Evolutionary conservation across 352 stramenopile species (phyloP), one percentile per base, ranked within the genome.

Genomic region (Globisporangium spiculum): DNA sequence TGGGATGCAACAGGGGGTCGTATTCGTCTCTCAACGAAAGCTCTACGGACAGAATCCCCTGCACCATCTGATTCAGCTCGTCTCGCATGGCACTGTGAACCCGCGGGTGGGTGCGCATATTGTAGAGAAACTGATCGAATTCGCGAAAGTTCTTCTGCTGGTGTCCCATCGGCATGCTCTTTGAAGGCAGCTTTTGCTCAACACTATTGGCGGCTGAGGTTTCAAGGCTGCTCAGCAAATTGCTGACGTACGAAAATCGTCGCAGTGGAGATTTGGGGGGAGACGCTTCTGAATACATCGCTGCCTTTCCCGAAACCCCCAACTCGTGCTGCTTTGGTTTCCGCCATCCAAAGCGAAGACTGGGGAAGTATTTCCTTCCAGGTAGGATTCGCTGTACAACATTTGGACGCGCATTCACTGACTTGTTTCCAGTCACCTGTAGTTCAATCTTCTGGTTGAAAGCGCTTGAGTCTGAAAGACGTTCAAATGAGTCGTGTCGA

Each of bases 61-160:
- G 78, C 0, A 93, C 84, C 84, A 93, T 93, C 30, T 78, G 72
- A 24, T 89, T 90, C 3, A 93, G 73, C n/a, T 93, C 84, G 32
- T 89, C 77, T 32, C 81, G 80, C 66, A 93, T 83, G 7, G 77
- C 75, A 10, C 24, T 65, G n/a, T 84, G 70, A 20, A 87, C 75
- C 24, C 72, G 72, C 8, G 73, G 66, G 36, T 92, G 73, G 1
- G 54, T 67, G 30, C 77, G 74, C 1, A 90, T 65, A 58, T 73
- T 82, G 24, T 61, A 46, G 10, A 91, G 53, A 53, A 91, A 86
- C 16, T 76, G 65, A 24, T 82, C 78, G 34, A 88, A 81, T 12
- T 85, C 78, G 4, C 72, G 69, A 32, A 86, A 82, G 27, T 58
- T 66, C 32, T 61, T 53, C 2, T 76, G 71, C 24, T 86, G 70